Conservation (phyloP, 768 basidiomycete species). For the Lactifluus subvellereus region DNA sequence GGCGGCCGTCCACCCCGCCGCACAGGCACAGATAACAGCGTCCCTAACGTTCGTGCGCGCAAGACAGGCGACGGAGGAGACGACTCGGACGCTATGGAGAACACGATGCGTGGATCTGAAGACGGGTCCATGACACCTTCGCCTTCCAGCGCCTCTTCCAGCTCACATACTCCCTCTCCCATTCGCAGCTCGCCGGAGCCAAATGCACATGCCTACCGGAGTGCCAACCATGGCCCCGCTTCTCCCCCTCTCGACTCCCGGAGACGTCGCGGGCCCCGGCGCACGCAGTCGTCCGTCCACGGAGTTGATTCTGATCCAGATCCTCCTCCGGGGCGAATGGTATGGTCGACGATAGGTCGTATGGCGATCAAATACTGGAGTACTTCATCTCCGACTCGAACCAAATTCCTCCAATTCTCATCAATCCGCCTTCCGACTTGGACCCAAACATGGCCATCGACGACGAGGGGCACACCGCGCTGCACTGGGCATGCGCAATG, state of each 20-base stretch:
- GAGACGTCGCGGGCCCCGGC: constrained; percentile 44
- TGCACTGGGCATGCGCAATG: constrained; percentile 99
- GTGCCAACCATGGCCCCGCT: constrained; percentile 36
- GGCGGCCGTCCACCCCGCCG: constrained; percentile 39
- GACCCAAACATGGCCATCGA: constrained; percentile 96
- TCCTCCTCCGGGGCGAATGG: constrained; percentile 38
- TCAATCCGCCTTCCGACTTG: constrained; percentile 83
- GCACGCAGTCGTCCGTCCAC: constrained; percentile 37
- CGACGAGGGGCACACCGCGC: constrained; percentile 93
- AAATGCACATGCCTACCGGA: constrained; percentile 36
- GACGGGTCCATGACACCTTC: constrained; percentile 89
- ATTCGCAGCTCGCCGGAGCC: constrained; percentile 56
- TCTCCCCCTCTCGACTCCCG: constrained; percentile 34
- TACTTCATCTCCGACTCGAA: constrained; percentile 98
- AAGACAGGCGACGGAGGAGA: constrained; percentile 44
- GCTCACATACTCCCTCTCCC: constrained; percentile 91
- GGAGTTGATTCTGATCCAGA: constrained; percentile 44
- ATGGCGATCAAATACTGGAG: constrained; percentile 94
- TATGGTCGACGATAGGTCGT: constrained; percentile 53
- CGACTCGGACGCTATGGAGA: constrained; percentile 52
- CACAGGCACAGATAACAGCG: constrained; percentile 24
- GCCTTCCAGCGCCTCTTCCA: constrained; percentile 77
- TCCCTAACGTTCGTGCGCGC: constrained; percentile 44
- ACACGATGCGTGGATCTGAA: constrained; percentile 68
- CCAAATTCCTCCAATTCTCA: constrained; percentile 81